Conservation (phyloP, 169 alveolate species). For the Plasmodium relictum region DNA sequence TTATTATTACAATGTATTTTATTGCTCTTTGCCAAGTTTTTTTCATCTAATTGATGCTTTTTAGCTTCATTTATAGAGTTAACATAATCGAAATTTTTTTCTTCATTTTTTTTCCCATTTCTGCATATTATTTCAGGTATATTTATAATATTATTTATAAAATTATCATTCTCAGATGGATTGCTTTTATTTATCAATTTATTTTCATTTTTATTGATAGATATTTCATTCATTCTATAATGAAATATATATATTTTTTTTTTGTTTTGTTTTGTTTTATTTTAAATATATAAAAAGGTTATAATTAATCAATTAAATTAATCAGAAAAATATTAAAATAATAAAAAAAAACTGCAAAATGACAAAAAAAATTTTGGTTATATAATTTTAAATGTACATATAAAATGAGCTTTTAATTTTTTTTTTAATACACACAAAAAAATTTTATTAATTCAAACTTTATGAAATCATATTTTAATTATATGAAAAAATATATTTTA, state of each 20-base stretch:
- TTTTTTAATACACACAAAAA: constrained; percentile 10
- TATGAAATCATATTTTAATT: no score
- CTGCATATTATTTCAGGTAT: neutral
- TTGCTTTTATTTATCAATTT: constrained; percentile 18
- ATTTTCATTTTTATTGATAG: constrained; percentile 38
- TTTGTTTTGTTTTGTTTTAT: neutral
- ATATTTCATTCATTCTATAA: constrained; percentile 52
- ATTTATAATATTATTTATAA: neutral
- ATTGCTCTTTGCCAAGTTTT: neutral
- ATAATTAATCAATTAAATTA: neutral
- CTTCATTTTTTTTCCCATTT: constrained; percentile 3
- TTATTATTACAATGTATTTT: neutral
- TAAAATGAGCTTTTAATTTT: neutral
- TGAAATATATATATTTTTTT: constrained; percentile 7
- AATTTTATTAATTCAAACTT: no score
- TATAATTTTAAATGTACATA: neutral
- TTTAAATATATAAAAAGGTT: constrained; percentile 1
- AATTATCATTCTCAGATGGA: constrained; percentile 16
- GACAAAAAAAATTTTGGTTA: neutral
- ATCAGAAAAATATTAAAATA: neutral
- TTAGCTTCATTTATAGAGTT: constrained; percentile 16
- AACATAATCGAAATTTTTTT: neutral
- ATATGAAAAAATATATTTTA: no score
- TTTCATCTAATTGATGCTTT: constrained; percentile 13
- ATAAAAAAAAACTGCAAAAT: neutral